Percentiles rank a stretch among this genome's conserved stretches.
These are phyloP conservation scores for Penicillium concentricum DNA, from an alignment of 2,329 filamentous ascomycete species.

Conservation along the genomic window DNA sequence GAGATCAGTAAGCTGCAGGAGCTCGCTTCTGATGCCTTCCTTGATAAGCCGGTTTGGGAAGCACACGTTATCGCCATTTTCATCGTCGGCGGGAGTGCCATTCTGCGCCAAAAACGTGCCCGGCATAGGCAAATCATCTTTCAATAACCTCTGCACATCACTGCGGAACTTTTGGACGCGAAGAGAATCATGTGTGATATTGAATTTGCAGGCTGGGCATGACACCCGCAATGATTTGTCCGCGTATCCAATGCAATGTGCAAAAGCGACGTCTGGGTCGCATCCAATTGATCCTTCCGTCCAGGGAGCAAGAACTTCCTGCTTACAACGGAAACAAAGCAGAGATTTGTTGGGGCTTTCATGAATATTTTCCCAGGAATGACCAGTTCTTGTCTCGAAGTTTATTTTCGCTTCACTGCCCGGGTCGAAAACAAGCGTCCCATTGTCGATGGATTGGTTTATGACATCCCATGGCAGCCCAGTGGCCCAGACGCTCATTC, in stretches of 20 bases:
- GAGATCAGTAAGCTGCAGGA: neutral
- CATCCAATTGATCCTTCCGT: conserved; percentile 44
- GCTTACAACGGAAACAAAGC: conserved; percentile 56
- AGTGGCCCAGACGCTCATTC: conserved; percentile 57
- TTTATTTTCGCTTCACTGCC: conserved; percentile 43
- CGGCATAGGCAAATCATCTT: conserved; percentile 57
- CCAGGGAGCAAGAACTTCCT: conserved; percentile 55
- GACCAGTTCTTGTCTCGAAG: conserved; percentile 53
- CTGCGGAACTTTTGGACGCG: conserved; percentile 61
- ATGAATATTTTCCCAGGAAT: conserved; percentile 60
- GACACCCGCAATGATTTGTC: conserved; percentile 48
- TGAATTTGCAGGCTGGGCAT: conserved; percentile 54
- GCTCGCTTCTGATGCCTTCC: conserved; percentile 22
- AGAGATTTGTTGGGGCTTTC: conserved; percentile 40
- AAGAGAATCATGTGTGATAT: conserved; percentile 58
- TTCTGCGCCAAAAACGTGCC: conserved; percentile 62
- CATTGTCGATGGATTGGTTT: conserved; percentile 59
- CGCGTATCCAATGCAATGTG: conserved; percentile 31
- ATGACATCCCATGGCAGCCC: conserved; percentile 67
- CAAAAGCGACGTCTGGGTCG: conserved; percentile 26
- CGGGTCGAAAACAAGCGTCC: conserved; percentile 39
- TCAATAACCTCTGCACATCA: conserved; percentile 54
- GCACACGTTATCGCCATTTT: conserved; percentile 30
- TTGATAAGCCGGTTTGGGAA: conserved; percentile 57
- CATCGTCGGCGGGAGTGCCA: conserved; percentile 49